These are phyloP conservation scores for Letharia columbiana DNA, from an alignment of 495 filamentous ascomycete species.

Conservation along the genomic window DNA sequence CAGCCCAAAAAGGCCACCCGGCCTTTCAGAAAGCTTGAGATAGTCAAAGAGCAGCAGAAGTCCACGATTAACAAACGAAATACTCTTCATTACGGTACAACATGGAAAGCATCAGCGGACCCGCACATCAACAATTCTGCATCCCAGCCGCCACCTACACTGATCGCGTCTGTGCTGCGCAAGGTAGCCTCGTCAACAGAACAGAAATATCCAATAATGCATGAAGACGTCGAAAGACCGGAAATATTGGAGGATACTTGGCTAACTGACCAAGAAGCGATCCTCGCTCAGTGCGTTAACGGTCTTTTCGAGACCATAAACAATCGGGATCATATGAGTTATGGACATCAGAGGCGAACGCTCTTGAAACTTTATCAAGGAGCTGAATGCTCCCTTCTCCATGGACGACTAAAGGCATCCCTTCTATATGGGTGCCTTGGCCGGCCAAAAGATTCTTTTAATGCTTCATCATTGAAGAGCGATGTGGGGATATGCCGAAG, in stretches of 20 bases:
- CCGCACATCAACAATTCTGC: not conserved
- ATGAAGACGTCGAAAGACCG: slow-evolving; percentile 46
- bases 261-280: slow-evolving; percentile 55
- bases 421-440: slow-evolving; percentile 54
- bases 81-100: slow-evolving; percentile 1
- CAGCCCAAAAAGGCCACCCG: not conserved
- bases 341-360: slow-evolving; percentile 34
- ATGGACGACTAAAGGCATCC: slow-evolving; percentile 54
- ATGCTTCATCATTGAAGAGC: slow-evolving; percentile 40
- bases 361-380: slow-evolving; percentile 51
- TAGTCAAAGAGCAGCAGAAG: not conserved
- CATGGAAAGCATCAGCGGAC: not conserved
- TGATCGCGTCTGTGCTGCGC: slow-evolving; percentile 8
- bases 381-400: slow-evolving; percentile 41
- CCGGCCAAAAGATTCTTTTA: slow-evolving; percentile 44
- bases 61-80: slow-evolving; percentile 6
- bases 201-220: slow-evolving; percentile 44
- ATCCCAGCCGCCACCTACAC: slow-evolving; percentile 9
- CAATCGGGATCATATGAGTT: slow-evolving; percentile 19
- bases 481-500: slow-evolving; percentile 51
- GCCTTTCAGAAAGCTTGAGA: not conserved
- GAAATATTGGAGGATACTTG: slow-evolving; percentile 59
- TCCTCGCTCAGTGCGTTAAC: slow-evolving; percentile 55
- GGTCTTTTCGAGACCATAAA: slow-evolving; percentile 38
- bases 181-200: slow-evolving; percentile 17